Conservation (phyloP, 768 basidiomycete genomes). For the Lactifluus volemus region DNA sequence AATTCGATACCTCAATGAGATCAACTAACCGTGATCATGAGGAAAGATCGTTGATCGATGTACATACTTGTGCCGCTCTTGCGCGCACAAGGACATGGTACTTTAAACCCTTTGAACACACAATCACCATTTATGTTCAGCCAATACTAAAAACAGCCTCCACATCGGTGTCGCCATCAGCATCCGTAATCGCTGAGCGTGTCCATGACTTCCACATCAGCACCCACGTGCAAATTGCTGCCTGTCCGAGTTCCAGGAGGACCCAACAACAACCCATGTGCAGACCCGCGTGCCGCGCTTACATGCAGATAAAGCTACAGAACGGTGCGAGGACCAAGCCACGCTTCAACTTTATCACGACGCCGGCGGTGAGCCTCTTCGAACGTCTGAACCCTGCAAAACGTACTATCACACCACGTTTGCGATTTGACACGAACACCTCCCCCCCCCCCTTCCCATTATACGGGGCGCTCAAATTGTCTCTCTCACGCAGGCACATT, state of each 20-base stretch:
- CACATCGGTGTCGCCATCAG: not conserved
- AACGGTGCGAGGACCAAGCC: constrained; percentile 11
- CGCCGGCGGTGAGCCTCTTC: not conserved
- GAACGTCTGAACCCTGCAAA: not conserved
- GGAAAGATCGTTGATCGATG: too few species aligned
- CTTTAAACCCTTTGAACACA: too few species aligned
- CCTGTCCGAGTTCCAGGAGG: constrained; percentile 1
- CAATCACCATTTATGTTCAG: too few species aligned
- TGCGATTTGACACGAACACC: not conserved
- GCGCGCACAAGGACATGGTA: too few species aligned
- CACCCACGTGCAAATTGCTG: not conserved
- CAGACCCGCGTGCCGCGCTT: constrained; percentile 3
- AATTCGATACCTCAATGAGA: too few species aligned
- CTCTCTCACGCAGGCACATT: constrained; percentile 23
- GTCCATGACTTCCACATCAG: not conserved
- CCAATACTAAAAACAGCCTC: not conserved
- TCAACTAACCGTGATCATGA: too few species aligned
- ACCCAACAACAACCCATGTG: constrained; percentile 10
- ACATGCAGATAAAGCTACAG: constrained; percentile 8
- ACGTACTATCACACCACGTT: too few species aligned
- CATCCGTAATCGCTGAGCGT: not conserved
- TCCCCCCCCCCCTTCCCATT: not conserved
- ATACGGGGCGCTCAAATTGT: too few species aligned
- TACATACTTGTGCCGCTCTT: too few species aligned
- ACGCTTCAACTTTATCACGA: constrained; percentile 4